Base-by-base conservation (phyloP, 495 filamentous ascomycete species). In the Penicillium daleae region DNA sequence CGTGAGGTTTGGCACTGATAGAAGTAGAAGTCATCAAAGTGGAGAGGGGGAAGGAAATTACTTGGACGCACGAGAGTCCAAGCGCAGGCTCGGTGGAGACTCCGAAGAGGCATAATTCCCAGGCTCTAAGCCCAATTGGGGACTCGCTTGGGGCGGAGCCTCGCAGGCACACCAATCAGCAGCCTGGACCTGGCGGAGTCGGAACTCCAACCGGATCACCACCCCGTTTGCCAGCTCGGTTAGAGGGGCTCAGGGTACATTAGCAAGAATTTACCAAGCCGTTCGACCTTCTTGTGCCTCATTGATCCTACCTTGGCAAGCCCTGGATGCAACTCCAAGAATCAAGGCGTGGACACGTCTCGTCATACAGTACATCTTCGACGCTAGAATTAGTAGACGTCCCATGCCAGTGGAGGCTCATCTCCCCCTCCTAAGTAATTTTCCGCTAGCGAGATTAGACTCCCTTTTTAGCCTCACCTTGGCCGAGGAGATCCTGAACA, bases 151-250 rank as follows among this genome's bases (percentile, higher is more conserved):
- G 42, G 21, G 42, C 19, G 42, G 42, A 35, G 29, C 51, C 51
- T 35, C 31, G n/a, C 29, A 54, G 51, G 51, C 0, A 54, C 51
- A 3, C 51, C 51, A 54, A 54, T 54, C 29, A 54, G 15, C 26
- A 22, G 4, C 17, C 29, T 0, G 13, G 6, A 33, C 4, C 50
- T 7, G 27, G 17, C 17, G 26, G 44, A 19, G 31, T 56, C 53
- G 53, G 53, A 56, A 56, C 3, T 21, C 53, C 53, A 40, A 56
- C 53, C 53, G 53, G 53, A 56, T 56, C 53, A 56, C 22, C 53
- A 42, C 53, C 24, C 24, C 46, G 19, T 37, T 56, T 56, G 3
- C 32, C 19, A 37, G 4, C 24, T 56, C 53, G 33, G 32, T 27
- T 56, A 56, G 35, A 40, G 32, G 13, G 17, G 9, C 10, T 22